A percentile compares a stretch with the other conserved stretches of the same genome.
Conservation (phyloP, 148 eudicot species). For the Diospyros kaki region DNA sequence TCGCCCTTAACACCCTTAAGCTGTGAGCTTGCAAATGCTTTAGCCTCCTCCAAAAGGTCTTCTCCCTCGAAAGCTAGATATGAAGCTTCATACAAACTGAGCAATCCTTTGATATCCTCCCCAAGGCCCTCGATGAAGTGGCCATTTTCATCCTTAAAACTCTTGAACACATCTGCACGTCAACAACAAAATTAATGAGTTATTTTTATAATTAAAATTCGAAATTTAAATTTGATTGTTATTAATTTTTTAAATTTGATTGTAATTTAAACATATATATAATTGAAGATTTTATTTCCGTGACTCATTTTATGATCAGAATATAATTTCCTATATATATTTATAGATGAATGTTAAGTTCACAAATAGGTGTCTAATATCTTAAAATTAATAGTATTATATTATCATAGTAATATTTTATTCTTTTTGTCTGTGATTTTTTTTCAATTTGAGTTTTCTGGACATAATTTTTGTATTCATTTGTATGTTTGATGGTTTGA, state of each 20-base stretch:
- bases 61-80: background rate
- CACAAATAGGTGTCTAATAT: too few species aligned
- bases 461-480: background rate
- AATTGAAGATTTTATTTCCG: too few species aligned
- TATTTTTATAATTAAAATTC: background rate
- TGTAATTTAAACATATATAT: too few species aligned
- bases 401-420: too few species aligned
- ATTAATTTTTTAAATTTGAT: too few species aligned
- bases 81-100: slow-evolving; percentile 7
- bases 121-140: background rate
- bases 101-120: background rate
- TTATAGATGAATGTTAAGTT: too few species aligned
- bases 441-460: too few species aligned
- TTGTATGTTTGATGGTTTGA: background rate
- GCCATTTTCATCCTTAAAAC: background rate
- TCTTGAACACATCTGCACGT: background rate
- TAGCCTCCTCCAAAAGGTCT: slow-evolving; percentile 2
- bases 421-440: too few species aligned
- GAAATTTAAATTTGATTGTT: too few species aligned
- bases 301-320: too few species aligned
- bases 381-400: too few species aligned
- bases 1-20: background rate
- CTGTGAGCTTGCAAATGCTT: background rate
- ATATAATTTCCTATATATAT: too few species aligned
- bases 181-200: background rate